Evolutionary conservation across 352 stramenopile genomes (phyloP).

Genomic region (Pythium oligandrum): DNA sequence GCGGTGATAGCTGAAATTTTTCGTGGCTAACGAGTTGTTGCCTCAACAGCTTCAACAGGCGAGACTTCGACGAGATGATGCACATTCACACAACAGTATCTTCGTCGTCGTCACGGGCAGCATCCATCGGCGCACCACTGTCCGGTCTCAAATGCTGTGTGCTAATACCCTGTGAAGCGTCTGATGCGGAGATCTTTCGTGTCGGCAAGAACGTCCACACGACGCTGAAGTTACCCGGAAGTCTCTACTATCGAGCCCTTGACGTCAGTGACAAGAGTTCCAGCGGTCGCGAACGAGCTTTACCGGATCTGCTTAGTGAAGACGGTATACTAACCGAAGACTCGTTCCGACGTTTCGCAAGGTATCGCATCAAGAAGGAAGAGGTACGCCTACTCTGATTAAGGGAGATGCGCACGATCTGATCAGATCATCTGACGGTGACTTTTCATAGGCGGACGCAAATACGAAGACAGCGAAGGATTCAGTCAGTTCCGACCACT

Average conservation of each 20-base stretch:
- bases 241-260: conserved; percentile 56
- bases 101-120: conserved; percentile 26
- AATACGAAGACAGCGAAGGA: conserved; percentile 22
- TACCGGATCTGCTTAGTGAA: conserved; percentile 32
- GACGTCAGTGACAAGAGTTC: conserved; percentile 10
- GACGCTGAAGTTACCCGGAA: conserved; percentile 56
- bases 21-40: no score
- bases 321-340: conserved; percentile 61
- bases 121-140: conserved; percentile 29
- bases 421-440: no score
- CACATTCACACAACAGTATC: conserved; percentile 50
- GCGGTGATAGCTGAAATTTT: no score
- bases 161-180: conserved; percentile 46
- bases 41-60: conserved; percentile 36
- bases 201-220: conserved; percentile 68
- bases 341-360: conserved; percentile 58
- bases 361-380: conserved; percentile 61
- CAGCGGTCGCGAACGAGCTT: conserved; percentile 2
- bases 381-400: conserved; percentile 27
- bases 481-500: conserved; percentile 27
- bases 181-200: conserved; percentile 66
- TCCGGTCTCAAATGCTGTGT: conserved; percentile 64
- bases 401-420: no score
- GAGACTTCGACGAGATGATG: conserved; percentile 77
- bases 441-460: conserved; percentile 6